These are phyloP conservation scores for Glonium stellatum DNA, from an alignment of 495 filamentous ascomycete genomes.

Conservation along the genomic window DNA sequence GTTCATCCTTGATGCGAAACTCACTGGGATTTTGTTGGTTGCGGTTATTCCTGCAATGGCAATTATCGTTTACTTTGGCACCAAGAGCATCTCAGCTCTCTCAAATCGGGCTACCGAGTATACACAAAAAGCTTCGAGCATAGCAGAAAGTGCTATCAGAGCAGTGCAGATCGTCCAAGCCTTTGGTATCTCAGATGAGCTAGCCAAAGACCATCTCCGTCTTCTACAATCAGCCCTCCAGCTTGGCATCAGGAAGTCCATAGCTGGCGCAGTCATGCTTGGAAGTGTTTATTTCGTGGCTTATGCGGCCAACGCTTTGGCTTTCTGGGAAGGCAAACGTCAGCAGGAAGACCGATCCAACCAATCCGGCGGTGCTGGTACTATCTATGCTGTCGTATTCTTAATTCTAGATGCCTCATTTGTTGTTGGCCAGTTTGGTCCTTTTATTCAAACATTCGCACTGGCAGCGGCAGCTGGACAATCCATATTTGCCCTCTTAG, in stretches of 20 bases:
- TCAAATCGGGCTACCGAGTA: background rate
- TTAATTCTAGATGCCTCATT: conserved; percentile 41
- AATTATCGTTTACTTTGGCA: background rate
- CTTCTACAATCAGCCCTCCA: conserved; percentile 43
- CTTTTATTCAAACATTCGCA: conserved; percentile 45
- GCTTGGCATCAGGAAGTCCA: conserved; percentile 52
- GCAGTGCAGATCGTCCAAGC: conserved; percentile 45
- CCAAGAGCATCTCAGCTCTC: background rate
- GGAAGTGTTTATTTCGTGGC: conserved; percentile 62
- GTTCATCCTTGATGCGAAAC: conserved; percentile 44
- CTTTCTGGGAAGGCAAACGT: conserved; percentile 60
- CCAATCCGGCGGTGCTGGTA: conserved; percentile 53
- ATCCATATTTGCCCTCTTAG: conserved; percentile 44
- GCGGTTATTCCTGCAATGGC: conserved; percentile 60
- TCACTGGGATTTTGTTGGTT: conserved; percentile 48
- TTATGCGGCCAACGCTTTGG: conserved; percentile 57
- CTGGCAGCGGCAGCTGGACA: conserved; percentile 43
- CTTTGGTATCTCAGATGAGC: conserved; percentile 39
- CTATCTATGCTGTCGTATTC: conserved; percentile 48
- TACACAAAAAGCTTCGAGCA: background rate
- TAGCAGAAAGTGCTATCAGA: background rate
- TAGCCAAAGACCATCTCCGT: conserved; percentile 49
- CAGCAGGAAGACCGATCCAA: conserved; percentile 53
- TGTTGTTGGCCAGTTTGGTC: conserved; percentile 37
- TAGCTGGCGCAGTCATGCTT: conserved; percentile 53